phyloP scores from a whole-genome alignment of 2,329 filamentous ascomycete species.

The Podosphaera aphanis region DNA sequence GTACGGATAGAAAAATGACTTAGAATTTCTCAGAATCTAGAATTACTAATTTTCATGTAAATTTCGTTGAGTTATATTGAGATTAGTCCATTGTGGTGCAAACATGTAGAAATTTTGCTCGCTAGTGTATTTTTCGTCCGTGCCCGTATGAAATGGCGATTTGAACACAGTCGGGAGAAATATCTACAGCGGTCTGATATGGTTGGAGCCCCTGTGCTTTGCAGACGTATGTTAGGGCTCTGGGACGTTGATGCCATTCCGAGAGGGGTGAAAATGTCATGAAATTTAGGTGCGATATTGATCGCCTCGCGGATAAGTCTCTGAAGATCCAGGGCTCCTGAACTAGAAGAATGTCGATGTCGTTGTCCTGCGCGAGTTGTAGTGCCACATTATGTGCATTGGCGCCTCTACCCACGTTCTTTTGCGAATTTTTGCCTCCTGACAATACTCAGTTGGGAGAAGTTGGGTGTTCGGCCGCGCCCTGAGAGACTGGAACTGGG shows the following conservation, averaged over 20 bases:
- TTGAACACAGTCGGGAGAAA: not conserved
- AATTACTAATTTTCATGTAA: too few relatives aligned
- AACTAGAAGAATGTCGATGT: not conserved
- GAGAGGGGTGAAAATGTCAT: not conserved
- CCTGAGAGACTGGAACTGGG: too few relatives aligned
- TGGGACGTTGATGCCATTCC: constrained; percentile 1
- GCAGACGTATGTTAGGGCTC: not conserved
- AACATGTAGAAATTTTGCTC: too few relatives aligned
- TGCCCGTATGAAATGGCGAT: not conserved
- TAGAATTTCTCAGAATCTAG: too few relatives aligned
- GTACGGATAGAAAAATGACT: too few relatives aligned
- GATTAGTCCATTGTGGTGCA: too few relatives aligned
- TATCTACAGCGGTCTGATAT: not conserved
- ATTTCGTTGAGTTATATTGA: too few relatives aligned
- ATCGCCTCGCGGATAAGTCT: not conserved
- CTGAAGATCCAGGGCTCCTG: not conserved
- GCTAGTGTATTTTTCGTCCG: not conserved
- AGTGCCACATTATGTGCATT: not conserved
- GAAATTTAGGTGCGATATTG: not conserved
- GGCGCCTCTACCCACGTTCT: not conserved
- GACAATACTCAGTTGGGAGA: too few relatives aligned
- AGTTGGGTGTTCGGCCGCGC: too few relatives aligned
- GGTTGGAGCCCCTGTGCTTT: not conserved
- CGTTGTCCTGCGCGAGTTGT: not conserved
- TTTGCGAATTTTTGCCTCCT: too few relatives aligned